Conservation (phyloP, 495 filamentous ascomycete species). For the Parathielavia appendiculata region DNA sequence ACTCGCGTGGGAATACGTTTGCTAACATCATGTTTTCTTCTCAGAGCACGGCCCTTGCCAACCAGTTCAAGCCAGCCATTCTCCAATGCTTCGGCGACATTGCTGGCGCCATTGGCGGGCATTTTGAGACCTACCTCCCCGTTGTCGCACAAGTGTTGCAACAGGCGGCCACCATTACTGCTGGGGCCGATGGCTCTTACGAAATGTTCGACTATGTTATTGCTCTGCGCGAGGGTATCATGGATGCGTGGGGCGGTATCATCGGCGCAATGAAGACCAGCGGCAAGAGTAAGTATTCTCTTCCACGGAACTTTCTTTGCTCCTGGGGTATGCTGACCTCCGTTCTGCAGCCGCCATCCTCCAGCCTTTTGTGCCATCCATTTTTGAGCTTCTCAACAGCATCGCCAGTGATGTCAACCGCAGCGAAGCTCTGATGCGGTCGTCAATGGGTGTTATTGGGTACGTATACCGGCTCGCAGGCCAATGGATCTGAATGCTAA, state of each 20-base stretch:
- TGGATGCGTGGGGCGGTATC: slow-evolving; percentile 98
- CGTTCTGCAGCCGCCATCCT: slow-evolving; percentile 56
- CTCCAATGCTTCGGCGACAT: slow-evolving; percentile 98
- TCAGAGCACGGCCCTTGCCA: slow-evolving; percentile 66
- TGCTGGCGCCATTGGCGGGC: slow-evolving; percentile 85
- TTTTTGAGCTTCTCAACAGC: slow-evolving; percentile 82
- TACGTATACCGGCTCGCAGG: slow-evolving; percentile 40
- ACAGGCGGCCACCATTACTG: slow-evolving; percentile 78
- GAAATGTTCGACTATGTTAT: slow-evolving; percentile 96
- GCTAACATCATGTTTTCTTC: slow-evolving; percentile 22
- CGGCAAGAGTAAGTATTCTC: slow-evolving; percentile 58
- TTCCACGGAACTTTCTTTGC: neutral
- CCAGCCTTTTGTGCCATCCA: slow-evolving; percentile 71
- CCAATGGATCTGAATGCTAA: neutral
- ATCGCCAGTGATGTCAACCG: slow-evolving; percentile 77
- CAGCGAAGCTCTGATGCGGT: slow-evolving; percentile 84
- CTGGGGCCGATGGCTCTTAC: slow-evolving; percentile 62
- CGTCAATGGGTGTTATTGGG: slow-evolving; percentile 95
- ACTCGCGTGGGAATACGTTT: neutral
- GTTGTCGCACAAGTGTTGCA: slow-evolving; percentile 91
- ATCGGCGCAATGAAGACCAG: slow-evolving; percentile 84
- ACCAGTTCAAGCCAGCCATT: slow-evolving; percentile 97
- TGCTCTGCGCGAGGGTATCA: slow-evolving; percentile 91
- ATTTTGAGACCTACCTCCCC: slow-evolving; percentile 86
- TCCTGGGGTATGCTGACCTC: slow-evolving; percentile 20